These are phyloP conservation scores for Teunomyces tritomae DNA, from an alignment of 805 yeast species.

Conservation along the genomic window DNA sequence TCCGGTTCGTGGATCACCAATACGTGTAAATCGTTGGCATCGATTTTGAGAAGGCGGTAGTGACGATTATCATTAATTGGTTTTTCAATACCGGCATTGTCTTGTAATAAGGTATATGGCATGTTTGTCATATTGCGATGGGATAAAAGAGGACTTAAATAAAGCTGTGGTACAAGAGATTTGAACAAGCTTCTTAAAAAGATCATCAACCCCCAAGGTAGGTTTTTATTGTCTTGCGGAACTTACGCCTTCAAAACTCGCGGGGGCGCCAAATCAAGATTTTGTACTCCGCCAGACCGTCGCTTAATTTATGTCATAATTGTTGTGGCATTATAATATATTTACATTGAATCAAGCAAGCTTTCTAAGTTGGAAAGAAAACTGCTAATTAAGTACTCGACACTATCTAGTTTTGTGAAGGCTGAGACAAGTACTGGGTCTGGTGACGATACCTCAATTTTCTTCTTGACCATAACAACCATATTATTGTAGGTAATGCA, in stretches of 20 bases:
- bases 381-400: slow-evolving; percentile 49
- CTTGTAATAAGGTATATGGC: slow-evolving; percentile 23
- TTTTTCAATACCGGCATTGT: slow-evolving; percentile 33
- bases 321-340: too few relatives aligned
- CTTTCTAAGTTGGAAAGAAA: slow-evolving; percentile 19
- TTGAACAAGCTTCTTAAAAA: neutral
- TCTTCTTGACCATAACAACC: slow-evolving; percentile 62
- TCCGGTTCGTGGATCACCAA: slow-evolving; percentile 65
- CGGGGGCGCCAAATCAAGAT: neutral
- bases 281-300: neutral
- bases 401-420: slow-evolving; percentile 58
- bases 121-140: slow-evolving; percentile 1
- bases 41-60: slow-evolving; percentile 62
- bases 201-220: neutral
- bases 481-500: slow-evolving; percentile 50
- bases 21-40: slow-evolving; percentile 55
- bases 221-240: neutral
- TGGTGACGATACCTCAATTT: slow-evolving; percentile 58
- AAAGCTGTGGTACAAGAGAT: neutral
- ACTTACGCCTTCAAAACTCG: neutral
- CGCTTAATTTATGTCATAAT: too few relatives aligned
- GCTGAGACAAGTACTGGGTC: slow-evolving; percentile 67
- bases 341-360: slow-evolving; percentile 6
- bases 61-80: slow-evolving; percentile 69
- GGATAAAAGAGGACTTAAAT: neutral